Evolutionary conservation across 2,329 filamentous ascomycete genomes (phyloP), one percentile per base, ranked within the genome.

Genomic region (Ophiostoma angusticollis): DNA sequence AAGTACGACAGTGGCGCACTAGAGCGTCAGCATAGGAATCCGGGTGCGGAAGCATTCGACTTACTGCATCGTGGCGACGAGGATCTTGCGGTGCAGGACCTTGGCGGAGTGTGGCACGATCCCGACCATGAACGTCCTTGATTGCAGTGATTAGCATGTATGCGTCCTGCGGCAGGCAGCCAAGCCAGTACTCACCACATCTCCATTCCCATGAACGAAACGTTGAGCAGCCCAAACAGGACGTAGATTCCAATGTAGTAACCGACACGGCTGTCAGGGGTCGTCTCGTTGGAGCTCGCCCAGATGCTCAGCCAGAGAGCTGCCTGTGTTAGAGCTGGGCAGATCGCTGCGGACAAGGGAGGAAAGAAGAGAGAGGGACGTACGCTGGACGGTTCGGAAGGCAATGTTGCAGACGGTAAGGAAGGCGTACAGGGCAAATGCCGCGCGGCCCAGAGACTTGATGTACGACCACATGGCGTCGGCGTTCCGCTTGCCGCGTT

Each of bases 221-320:
- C 36, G 13, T 48, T 50, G n/a, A 51, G 41, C 19, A 25, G 14
- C 5, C 51, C 49, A 22, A 56, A 44, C 17, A 47, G 42, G 2
- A 51, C 49, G 27, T 61, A 63, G 3, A 62, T 48, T 0, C 58
- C 58, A 3, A 61, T 48, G 45, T 58, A 63, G 33, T 56, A 54
- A 3, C 57, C 59, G 5, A 58, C 40, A 1, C 48, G 44, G n/a
- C 47, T 43, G 49, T 65, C 62, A 1, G 62, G 60, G 4, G 55
- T 50, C 30, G 63, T 64, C 29, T 58, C 61, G 36, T 63, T 57
- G 0, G 64, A 58, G 1, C 22, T 18, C 1, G 41, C 40, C 67
- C 62, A 70, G 51, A 63, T 62, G 41, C 66, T 60, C 6, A 70
- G 55, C 66, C 66, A 70, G 4, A 69, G 49, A 5, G 51, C 55